Percentiles rank a stretch among this genome's conserved stretches.
phyloP scores from a whole-genome alignment of 2,329 filamentous ascomycete species.

The Botrytis porri region DNA sequence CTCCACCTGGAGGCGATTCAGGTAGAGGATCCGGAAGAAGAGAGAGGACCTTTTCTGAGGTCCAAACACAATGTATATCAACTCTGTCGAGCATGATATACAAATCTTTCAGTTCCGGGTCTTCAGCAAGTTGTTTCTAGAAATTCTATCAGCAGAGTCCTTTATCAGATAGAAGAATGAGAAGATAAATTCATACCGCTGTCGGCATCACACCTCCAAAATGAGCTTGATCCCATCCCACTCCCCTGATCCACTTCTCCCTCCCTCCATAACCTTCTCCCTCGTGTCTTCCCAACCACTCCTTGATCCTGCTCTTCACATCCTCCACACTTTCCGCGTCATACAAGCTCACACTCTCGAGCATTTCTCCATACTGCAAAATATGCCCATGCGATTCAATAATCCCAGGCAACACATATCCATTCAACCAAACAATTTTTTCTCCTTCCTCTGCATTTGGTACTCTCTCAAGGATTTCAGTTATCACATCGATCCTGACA shows the following conservation, averaged over 20 bases:
- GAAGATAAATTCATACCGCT: constrained; percentile 48
- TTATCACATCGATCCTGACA: constrained; percentile 51
- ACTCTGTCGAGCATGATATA: constrained; percentile 69
- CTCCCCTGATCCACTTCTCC: constrained; percentile 61
- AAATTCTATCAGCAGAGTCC: neutral
- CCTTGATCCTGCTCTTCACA: constrained; percentile 50
- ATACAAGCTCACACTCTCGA: constrained; percentile 64
- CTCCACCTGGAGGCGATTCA: constrained; percentile 57
- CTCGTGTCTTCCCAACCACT: constrained; percentile 50
- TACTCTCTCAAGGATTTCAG: constrained; percentile 43
- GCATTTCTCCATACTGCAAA: constrained; percentile 62
- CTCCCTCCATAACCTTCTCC: constrained; percentile 48
- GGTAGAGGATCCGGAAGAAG: constrained; percentile 52
- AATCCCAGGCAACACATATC: constrained; percentile 62
- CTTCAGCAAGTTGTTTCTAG: constrained; percentile 51
- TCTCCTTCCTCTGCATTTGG: constrained; percentile 35
- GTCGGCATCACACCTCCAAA: constrained; percentile 62
- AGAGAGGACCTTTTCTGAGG: constrained; percentile 60
- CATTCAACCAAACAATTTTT: constrained; percentile 40
- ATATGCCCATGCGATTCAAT: constrained; percentile 72
- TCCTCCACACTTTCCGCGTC: constrained; percentile 55
- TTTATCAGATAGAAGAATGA: neutral
- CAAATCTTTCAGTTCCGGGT: constrained; percentile 50
- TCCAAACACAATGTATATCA: constrained; percentile 69
- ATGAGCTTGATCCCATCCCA: constrained; percentile 68